Evolutionary conservation across 331 rosid species (phyloP).

Genomic region (Acacia concinna): DNA sequence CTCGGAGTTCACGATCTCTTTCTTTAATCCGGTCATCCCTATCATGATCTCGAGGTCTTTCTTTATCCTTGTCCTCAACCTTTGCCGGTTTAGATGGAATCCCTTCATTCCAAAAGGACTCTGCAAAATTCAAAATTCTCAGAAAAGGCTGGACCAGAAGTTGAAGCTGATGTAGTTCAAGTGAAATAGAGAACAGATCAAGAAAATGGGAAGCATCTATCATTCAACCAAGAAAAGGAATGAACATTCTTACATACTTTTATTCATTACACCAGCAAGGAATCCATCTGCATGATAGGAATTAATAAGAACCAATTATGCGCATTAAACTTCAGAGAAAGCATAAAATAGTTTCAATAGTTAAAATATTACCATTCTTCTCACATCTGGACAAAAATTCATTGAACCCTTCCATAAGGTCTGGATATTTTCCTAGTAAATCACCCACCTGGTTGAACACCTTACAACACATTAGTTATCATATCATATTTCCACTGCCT

Average conservation of each 20-base stretch:
- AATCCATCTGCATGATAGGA: slow-evolving; percentile 84
- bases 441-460: slow-evolving; percentile 69
- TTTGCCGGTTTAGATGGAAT: slow-evolving; percentile 60
- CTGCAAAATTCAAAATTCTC: slow-evolving; percentile 45
- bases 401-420: slow-evolving; percentile 84
- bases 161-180: slow-evolving; percentile 29
- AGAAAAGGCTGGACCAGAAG: slow-evolving; percentile 31
- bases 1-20: slow-evolving; percentile 73
- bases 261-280: slow-evolving; percentile 96
- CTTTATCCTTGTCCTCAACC: slow-evolving; percentile 68
- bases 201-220: slow-evolving; percentile 32
- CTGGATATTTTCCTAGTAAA: slow-evolving; percentile 86
- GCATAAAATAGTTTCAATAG: slow-evolving; percentile 22
- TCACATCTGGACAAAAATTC: slow-evolving; percentile 90
- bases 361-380: slow-evolving; percentile 74
- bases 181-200: slow-evolving; percentile 27
- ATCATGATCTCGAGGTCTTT: slow-evolving; percentile 69
- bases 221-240: slow-evolving; percentile 33
- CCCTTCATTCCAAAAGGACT: slow-evolving; percentile 91
- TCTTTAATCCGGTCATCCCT: slow-evolving; percentile 80
- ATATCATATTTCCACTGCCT: slow-evolving; percentile 26
- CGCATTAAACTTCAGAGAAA: slow-evolving; percentile 31
- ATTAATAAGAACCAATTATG: slow-evolving; percentile 47
- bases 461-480: slow-evolving; percentile 30
- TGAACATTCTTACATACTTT: slow-evolving; percentile 68